Evolutionary conservation across 2,329 filamentous ascomycete genomes (phyloP).

Genomic region (Cercospora berteroae): DNA sequence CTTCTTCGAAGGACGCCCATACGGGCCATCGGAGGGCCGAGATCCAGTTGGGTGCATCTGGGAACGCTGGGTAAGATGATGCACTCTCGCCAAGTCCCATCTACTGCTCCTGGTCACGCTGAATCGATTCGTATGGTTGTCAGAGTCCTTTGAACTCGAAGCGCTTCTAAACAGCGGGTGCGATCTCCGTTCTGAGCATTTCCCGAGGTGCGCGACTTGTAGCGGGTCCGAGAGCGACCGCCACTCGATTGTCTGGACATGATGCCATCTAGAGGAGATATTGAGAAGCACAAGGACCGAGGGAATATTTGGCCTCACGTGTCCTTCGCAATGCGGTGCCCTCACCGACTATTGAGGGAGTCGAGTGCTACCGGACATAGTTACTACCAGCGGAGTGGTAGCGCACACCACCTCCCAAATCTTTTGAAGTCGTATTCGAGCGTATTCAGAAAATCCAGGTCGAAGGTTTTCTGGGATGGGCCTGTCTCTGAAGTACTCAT

Average conservation of each 20-base stretch:
- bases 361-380: not conserved
- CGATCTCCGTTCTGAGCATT: no score
- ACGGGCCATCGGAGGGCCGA: not conserved
- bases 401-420: not conserved
- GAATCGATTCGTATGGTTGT: no score
- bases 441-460: not conserved
- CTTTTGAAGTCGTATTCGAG: not conserved
- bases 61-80: not conserved
- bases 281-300: no score
- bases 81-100: not conserved
- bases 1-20: not conserved
- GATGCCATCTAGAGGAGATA: no score
- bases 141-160: no score
- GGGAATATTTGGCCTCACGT: not conserved
- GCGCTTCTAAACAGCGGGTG: no score
- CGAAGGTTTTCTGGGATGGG: not conserved
- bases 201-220: no score
- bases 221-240: no score
- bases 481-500: not conserved
- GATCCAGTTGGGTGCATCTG: not conserved
- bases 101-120: no score
- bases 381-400: not conserved
- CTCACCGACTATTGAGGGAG: not conserved
- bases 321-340: not conserved
- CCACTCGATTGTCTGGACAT: no score